Base-by-base conservation (phyloP, 2,329 filamentous ascomycete genomes). In the Fonsecaea nubica region DNA sequence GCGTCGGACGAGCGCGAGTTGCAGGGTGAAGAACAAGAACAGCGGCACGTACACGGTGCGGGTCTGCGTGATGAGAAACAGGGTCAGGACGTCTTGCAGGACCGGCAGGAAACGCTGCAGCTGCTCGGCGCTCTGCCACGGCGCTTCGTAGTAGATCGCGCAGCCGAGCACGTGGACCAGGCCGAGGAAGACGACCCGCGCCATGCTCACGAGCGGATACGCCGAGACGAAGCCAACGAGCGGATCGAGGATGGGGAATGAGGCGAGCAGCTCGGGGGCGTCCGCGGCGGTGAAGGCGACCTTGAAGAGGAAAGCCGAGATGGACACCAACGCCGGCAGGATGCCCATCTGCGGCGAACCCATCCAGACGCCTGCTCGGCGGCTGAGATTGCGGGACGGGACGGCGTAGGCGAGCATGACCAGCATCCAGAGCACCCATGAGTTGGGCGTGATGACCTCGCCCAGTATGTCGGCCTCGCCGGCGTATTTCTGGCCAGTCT, bases 401-500 rank as follows among this genome's bases (percentile, higher is more conserved):
- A 88, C 83, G 15, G 87, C 76, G 76, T 97, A 97, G 1, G 90
- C 89, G 12, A 85, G 76, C 45, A 88, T 82, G 25, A 96, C 84
- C 9, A 96, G 79, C 1, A 78, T 72, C 95, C 95, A 99, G 3
- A 99, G 85, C 0, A 91, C 75, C 33, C 82, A 77, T 1, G 88
- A 88, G 64, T 92, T 85, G 0, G 84, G 80, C 15, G 85, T 80
- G 62, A 96, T 82, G 74, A 92, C 90, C 4, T 78, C 82, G 66
- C 90, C 92, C 69, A 91, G 91, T 54, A 98, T 91, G 74, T 98
- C 95, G 32, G 92, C 88, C 45, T 90, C 90, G n/a, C 93, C 93
- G 1, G 95, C 90, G 73, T 92, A 93, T 77, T 99, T 99, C 76
- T 98, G 94, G 4, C 95, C 95, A 0, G 95, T 98, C 77, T 98